A percentile compares a stretch with the other conserved stretches of the same genome.
Conservation (phyloP, 2,329 filamentous ascomycete genomes). For the Plenodomus tracheiphilus region DNA sequence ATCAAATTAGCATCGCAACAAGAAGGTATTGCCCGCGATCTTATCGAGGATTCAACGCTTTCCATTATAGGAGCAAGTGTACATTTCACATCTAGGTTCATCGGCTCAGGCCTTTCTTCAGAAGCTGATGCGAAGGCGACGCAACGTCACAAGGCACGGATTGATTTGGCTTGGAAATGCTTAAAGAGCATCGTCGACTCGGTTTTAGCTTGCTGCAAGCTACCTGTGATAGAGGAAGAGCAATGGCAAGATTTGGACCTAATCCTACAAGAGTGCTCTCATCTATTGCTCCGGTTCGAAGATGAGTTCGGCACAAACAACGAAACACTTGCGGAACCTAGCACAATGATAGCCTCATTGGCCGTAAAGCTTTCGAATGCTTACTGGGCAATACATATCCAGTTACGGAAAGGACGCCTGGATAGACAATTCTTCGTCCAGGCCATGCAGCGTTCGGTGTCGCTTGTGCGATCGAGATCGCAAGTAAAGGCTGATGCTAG, state of each 20-base stretch:
- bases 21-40: not conserved
- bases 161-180: constrained; percentile 29
- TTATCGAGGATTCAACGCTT: constrained; percentile 19
- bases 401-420: constrained; percentile 52
- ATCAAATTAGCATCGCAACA: constrained; percentile 10
- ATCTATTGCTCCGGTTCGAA: constrained; percentile 32
- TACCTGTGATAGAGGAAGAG: constrained; percentile 19
- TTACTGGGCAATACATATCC: constrained; percentile 67
- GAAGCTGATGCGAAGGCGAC: constrained; percentile 21
- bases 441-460: constrained; percentile 66
- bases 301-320: constrained; percentile 11
- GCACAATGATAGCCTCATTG: constrained; percentile 22
- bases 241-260: constrained; percentile 38
- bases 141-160: constrained; percentile 25
- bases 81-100: constrained; percentile 40
- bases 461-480: constrained; percentile 61
- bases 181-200: constrained; percentile 43
- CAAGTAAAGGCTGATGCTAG: constrained; percentile 62
- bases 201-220: constrained; percentile 37
- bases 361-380: constrained; percentile 71
- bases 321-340: constrained; percentile 5
- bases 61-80: constrained; percentile 33
- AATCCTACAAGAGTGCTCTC: constrained; percentile 37
- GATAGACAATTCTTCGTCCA: constrained; percentile 55
- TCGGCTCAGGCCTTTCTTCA: constrained; percentile 22